Evolutionary conservation across 306 rosid genomes (phyloP), one percentile per base, ranked within the genome.

Genomic region (Gastrolobium villosum): DNA sequence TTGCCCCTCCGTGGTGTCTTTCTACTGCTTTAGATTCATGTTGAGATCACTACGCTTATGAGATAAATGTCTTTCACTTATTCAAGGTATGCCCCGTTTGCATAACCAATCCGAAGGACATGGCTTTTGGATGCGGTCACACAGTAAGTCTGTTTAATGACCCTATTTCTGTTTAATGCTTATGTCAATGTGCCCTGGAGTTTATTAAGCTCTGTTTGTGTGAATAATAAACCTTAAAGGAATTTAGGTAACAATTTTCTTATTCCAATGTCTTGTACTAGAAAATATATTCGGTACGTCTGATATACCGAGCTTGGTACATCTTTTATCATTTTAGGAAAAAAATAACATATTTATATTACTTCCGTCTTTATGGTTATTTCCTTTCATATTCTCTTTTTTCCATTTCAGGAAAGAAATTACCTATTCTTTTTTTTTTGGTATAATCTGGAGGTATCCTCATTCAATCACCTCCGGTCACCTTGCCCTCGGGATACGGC

Each of bases 121-220:
- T 95, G 99, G 99, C 99, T 83, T 95, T 95, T 80, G 97, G 92
- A 83, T 95, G 99, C 41, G 99, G 99, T 70, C 99, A 95, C 78
- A 86, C 90, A 15, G 99, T 95, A 83, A 89, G 94, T 86, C 66
- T 31, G 8, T 66, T 79, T 63, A 55, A 35, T 59, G 61, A 59
- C 10, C 63, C 10, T 36, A n/a, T 57, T 82, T 63, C 46, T 63
- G 65, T 52, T 62, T 32, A 41, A n/a, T 54, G 32, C 31, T 13
- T 13, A 20, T 60, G 20, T 40, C 53, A 55, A 46, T 35, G 10
- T 72, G 72, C 49, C 40, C 26, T 52, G 10, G 71, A 70, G 53
- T 11, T 68, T 28, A 15, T 48, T n/a, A 7, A 72, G 2, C 49
- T 70, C 55, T 15, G 11, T 48, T 72, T 57, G 36, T 40, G 31